Evolutionary conservation across 1,284 basidiomycete genomes (phyloP).

Genomic region (Chalciporus sp.): DNA sequence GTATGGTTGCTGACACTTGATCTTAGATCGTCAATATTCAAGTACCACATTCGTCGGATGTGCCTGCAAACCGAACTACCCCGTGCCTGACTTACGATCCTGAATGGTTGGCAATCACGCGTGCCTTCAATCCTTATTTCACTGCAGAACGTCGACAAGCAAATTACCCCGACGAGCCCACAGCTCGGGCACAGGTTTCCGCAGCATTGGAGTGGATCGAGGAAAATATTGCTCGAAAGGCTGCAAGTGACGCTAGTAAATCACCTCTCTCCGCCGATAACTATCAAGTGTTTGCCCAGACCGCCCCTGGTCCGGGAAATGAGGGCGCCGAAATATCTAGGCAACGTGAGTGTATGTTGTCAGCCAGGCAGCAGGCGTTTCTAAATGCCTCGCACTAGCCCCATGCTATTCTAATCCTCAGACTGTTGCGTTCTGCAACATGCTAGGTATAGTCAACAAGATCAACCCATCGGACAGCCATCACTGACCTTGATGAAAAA

Average conservation of each 20-base stretch:
- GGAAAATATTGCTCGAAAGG: conserved; percentile 46
- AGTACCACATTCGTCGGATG: conserved; percentile 11
- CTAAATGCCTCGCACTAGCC: conserved; percentile 15
- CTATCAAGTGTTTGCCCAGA: conserved; percentile 74
- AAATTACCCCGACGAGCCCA: conserved; percentile 60
- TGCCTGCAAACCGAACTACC: conserved; percentile 13
- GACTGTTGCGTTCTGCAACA: conserved; percentile 82
- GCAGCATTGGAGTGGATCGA: conserved; percentile 71
- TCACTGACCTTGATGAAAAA: neutral
- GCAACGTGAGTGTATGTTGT: conserved; percentile 50
- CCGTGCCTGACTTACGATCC: conserved; percentile 72
- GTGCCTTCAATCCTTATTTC: conserved; percentile 83
- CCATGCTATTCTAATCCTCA: conserved; percentile 78
- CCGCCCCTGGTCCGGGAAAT: conserved; percentile 65
- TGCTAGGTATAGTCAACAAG: conserved; percentile 82
- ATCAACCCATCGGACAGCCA: conserved; percentile 53
- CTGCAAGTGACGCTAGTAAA: conserved; percentile 31
- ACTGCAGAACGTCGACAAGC: conserved; percentile 52
- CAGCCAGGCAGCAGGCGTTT: conserved; percentile 6
- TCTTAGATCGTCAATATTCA: conserved; percentile 72
- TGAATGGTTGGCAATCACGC: conserved; percentile 92
- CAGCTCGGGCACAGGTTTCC: conserved; percentile 60
- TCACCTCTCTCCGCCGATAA: conserved; percentile 35
- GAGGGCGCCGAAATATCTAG: conserved; percentile 40
- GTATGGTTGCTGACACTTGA: conserved; percentile 1